Base-by-base conservation (phyloP, 73 alveolate genomes). In the Paramecium octaurelia region DNA sequence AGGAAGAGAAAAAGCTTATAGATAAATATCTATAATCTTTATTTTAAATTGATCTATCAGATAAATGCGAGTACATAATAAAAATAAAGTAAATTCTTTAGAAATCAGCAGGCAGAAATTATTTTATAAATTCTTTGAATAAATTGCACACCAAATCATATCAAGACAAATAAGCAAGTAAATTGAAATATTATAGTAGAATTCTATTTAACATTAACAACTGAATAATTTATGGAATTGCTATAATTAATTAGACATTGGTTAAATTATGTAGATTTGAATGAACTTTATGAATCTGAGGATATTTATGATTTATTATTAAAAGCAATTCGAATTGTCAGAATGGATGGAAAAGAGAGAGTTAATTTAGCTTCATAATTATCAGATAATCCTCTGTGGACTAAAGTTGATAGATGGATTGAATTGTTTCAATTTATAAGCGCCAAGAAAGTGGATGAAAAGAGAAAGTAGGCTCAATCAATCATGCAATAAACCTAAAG, bases 401-500 rank as follows among this genome's bases (percentile, higher is more conserved):
- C 46, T 12, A 89, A 71, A 16, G 75, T 48, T 11, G 77, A 89
- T 7, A 89, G 77, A 24, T 89, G 94, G 94, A 48, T 36, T 24
- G 90, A 89, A 20, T 70, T 89, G 10, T 89, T 71, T 71, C 42
- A 44, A 36, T 89, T 70, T 21, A 89, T 89, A 23, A 89, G 76
- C 9, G 88, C 71, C n/a, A 89, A 71, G 20, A 89, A 89, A 54
- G 34, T 89, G 16, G 94, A 89, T 46, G 94, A 89, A 27, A 89
- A 89, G 44, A 89, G 77, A 73, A 89, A 89, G 16, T 38, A 71
- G 29, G 77, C 84, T 4, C 18, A 89, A 46, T 48, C 75, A n/a
- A 27, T 89, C 8, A 44, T 59, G 58, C 27, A 89, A 29, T 40
- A 80, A 68, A 50, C 76, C 21, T 70, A 42, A 46, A 71, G 59